Evolutionary conservation across 257 asterid genomes (phyloP).

Genomic region (Voacanga thouarsii): DNA sequence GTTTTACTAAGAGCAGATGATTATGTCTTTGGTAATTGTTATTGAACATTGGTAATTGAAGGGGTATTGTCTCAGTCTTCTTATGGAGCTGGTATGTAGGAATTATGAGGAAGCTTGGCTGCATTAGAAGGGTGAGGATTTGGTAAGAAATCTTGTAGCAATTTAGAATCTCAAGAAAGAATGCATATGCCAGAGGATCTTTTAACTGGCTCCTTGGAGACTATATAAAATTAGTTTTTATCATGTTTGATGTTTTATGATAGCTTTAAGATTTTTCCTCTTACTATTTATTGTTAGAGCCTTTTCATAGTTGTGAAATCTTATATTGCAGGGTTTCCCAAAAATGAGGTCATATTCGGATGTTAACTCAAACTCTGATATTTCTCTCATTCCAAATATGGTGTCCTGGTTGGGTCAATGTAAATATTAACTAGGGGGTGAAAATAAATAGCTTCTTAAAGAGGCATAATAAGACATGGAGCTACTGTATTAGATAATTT

Average conservation of each 20-base stretch:
- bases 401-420: background rate
- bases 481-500: background rate
- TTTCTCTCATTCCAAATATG: background rate
- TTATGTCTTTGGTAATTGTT: background rate
- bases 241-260: background rate
- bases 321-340: background rate
- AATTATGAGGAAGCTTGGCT: background rate
- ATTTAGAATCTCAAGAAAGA: background rate
- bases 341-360: no score
- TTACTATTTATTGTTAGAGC: no score
- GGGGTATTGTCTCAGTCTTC: background rate
- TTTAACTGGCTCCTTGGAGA: background rate
- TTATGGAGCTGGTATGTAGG: background rate
- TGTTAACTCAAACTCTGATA: no score
- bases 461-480: background rate
- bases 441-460: no score
- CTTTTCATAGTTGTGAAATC: background rate
- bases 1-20: background rate
- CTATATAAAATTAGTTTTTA: background rate
- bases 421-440: no score
- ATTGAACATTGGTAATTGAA: background rate
- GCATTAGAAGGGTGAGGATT: background rate
- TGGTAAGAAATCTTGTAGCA: background rate
- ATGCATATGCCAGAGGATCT: background rate
- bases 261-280: background rate